These are phyloP conservation scores for Boletus sensibilis DNA, from an alignment of 768 basidiomycete species.

Conservation along the genomic window DNA sequence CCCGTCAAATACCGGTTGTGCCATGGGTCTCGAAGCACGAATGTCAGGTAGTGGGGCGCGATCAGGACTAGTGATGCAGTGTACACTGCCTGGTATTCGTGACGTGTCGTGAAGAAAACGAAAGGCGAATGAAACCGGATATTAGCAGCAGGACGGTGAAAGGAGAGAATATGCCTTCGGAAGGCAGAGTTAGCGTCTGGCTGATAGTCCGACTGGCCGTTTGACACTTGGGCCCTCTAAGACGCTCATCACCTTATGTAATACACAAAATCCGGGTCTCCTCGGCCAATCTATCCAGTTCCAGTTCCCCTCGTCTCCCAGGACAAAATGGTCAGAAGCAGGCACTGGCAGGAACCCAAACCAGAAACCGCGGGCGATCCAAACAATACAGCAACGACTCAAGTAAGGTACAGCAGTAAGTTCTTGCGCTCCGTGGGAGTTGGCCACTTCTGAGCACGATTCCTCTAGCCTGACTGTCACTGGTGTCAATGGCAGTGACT, in stretches of 20 bases:
- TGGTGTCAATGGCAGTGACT: not conserved
- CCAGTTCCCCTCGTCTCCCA: too few relatives aligned
- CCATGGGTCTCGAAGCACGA: constrained; percentile 45
- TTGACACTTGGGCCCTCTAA: not conserved
- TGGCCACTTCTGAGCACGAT: too few relatives aligned
- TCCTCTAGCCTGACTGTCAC: too few relatives aligned
- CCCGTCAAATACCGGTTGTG: constrained; percentile 74
- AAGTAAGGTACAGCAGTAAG: too few relatives aligned
- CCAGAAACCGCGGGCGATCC: not conserved
- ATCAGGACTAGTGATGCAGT: constrained; percentile 18
- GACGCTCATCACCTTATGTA: not conserved
- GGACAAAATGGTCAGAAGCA: too few relatives aligned
- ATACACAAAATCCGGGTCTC: not conserved
- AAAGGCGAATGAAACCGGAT: constrained; percentile 17
- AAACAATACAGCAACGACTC: not conserved
- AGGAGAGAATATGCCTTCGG: constrained; percentile 10
- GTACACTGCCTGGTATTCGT: constrained; percentile 25
- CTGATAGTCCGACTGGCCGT: not conserved
- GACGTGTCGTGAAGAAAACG: constrained; percentile 17
- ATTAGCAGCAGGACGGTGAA: constrained; percentile 25
- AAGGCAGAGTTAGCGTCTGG: not conserved
- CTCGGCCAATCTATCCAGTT: too few relatives aligned
- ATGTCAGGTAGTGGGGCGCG: constrained; percentile 1
- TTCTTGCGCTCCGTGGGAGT: too few relatives aligned
- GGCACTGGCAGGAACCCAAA: not conserved